Conservation (phyloP, 371 early-diverging fungal species). For the Lichtheimia corymbifera region DNA sequence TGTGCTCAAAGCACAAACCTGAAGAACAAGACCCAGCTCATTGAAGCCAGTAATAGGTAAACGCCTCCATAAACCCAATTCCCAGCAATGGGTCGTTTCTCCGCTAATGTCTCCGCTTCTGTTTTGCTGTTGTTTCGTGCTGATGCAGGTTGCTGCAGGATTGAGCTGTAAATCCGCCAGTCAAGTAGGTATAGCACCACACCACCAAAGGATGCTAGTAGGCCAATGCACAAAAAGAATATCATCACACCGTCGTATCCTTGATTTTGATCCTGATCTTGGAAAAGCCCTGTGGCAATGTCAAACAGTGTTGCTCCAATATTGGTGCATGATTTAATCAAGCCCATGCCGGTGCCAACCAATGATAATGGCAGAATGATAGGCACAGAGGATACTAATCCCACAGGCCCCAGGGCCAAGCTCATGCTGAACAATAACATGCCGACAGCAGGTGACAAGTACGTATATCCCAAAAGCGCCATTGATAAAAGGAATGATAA, state of each 20-base stretch:
- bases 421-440: slow-evolving; percentile 65
- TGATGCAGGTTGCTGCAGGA: neutral
- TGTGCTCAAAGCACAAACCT: slow-evolving; percentile 7
- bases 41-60: slow-evolving; percentile 7
- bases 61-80: slow-evolving; percentile 15
- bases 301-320: slow-evolving; percentile 66
- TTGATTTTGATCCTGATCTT: slow-evolving; percentile 43
- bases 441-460: slow-evolving; percentile 54
- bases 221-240: slow-evolving; percentile 49
- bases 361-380: slow-evolving; percentile 56
- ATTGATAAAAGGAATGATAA: slow-evolving; percentile 40
- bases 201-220: slow-evolving; percentile 41
- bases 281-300: slow-evolving; percentile 63
- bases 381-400: slow-evolving; percentile 64
- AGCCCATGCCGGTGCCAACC: slow-evolving; percentile 69
- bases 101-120: no score
- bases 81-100: neutral
- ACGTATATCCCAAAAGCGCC: slow-evolving; percentile 49
- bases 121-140: no score
- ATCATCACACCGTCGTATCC: slow-evolving; percentile 54
- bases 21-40: slow-evolving; percentile 18
- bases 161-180: slow-evolving; percentile 29
- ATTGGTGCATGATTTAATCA: slow-evolving; percentile 65
- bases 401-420: slow-evolving; percentile 67
- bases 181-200: slow-evolving; percentile 37